These are phyloP conservation scores for Aaosphaeria pasadenensis DNA, from an alignment of 2,329 filamentous ascomycete genomes.

Conservation along the genomic window DNA sequence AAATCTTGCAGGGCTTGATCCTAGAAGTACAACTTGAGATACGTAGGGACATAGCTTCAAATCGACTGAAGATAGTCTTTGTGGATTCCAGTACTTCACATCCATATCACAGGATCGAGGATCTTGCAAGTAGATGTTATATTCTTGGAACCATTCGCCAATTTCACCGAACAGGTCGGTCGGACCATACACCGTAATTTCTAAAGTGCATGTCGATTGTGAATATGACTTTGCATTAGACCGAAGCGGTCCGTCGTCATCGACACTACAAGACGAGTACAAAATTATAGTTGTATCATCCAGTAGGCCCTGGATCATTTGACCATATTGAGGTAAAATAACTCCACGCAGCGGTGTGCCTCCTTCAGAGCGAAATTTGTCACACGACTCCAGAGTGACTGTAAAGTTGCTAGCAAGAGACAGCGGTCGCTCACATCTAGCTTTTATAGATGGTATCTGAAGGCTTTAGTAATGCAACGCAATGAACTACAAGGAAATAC, in stretches of 20 bases:
- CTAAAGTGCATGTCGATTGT: slow-evolving; percentile 3
- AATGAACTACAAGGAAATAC: too few species aligned
- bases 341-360: neutral
- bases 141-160: slow-evolving; percentile 20
- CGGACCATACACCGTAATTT: slow-evolving; percentile 14
- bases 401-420: too few species aligned
- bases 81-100: slow-evolving; percentile 11
- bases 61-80: slow-evolving; percentile 5
- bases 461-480: too few species aligned
- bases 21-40: slow-evolving; percentile 14
- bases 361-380: neutral
- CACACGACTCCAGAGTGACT: too few species aligned
- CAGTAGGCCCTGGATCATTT: slow-evolving; percentile 11
- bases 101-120: slow-evolving; percentile 7
- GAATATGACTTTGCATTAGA: neutral
- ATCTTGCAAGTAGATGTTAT: slow-evolving; percentile 13
- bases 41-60: slow-evolving; percentile 2
- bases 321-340: slow-evolving; percentile 6
- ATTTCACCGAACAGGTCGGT: slow-evolving; percentile 16
- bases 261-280: neutral
- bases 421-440: too few species aligned
- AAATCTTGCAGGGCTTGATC: slow-evolving; percentile 1
- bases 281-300: slow-evolving; percentile 2
- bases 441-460: too few species aligned
- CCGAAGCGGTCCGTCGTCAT: neutral